Percentiles rank a stretch among this genome's conserved stretches.
These are phyloP conservation scores for Myriangium duriaei DNA, from an alignment of 2,329 filamentous ascomycete genomes.

Conservation along the genomic window DNA sequence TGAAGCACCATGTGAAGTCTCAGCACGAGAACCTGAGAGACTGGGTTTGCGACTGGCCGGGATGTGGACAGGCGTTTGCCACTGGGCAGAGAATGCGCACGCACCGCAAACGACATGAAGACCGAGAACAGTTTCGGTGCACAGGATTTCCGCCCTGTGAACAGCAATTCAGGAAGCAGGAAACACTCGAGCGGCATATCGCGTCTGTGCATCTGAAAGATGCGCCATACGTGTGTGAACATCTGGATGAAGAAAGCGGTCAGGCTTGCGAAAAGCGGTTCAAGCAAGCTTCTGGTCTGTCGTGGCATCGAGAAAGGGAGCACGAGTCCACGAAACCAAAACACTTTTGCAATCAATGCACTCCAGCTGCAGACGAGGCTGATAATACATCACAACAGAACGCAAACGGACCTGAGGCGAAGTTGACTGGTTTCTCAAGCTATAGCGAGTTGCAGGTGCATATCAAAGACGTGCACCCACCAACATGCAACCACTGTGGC, in stretches of 20 bases:
- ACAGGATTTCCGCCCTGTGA: slow-evolving; percentile 57
- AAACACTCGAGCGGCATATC: slow-evolving; percentile 74
- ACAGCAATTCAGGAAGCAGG: slow-evolving; percentile 74
- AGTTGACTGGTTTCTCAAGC: slow-evolving; percentile 48
- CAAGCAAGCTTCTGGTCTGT: slow-evolving; percentile 58
- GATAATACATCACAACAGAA: slow-evolving; percentile 19
- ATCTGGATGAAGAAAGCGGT: slow-evolving; percentile 38
- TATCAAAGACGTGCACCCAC: slow-evolving; percentile 58
- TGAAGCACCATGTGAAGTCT: slow-evolving; percentile 73
- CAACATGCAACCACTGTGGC: slow-evolving; percentile 61
- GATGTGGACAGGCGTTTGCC: slow-evolving; percentile 68
- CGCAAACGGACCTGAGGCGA: slow-evolving; percentile 1
- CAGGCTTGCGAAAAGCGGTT: slow-evolving; percentile 55
- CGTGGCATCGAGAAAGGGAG: slow-evolving; percentile 55
- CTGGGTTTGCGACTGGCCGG: slow-evolving; percentile 58
- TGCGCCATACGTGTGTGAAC: slow-evolving; percentile 58
- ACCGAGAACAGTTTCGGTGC: slow-evolving; percentile 62
- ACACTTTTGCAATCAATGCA: slow-evolving; percentile 69
- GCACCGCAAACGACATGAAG: slow-evolving; percentile 63
- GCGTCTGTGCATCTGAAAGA: slow-evolving; percentile 60
- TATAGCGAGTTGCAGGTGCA: slow-evolving; percentile 61
- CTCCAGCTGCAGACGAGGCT: slow-evolving; percentile 17
- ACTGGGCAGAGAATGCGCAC: slow-evolving; percentile 66
- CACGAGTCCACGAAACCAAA: slow-evolving; percentile 52
- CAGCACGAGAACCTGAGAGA: slow-evolving; percentile 61